phyloP scores from a whole-genome alignment of 225 moss, liverwort and hornwort genomes.

The Polytrichum formosum region DNA sequence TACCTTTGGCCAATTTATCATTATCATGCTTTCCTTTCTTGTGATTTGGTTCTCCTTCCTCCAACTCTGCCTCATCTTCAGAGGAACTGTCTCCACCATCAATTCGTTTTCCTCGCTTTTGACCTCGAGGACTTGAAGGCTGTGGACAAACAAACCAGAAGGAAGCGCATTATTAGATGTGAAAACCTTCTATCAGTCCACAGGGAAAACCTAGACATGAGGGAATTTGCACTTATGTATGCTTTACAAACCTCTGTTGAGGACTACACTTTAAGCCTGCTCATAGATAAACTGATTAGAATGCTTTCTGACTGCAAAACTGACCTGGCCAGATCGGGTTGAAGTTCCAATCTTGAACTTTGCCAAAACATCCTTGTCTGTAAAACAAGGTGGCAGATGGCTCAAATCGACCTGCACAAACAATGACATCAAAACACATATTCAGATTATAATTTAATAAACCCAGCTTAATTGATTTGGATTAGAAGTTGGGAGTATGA shows the following conservation, averaged over 20 bases:
- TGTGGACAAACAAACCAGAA: conserved; percentile 18
- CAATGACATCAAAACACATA: background rate
- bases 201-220: too few relatives aligned
- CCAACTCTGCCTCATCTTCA: conserved; percentile 70
- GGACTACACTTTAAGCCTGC: too few relatives aligned
- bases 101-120: conserved; percentile 82
- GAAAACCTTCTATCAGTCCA: too few relatives aligned
- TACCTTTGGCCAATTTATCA: conserved; percentile 41
- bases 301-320: background rate
- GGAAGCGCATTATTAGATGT: background rate
- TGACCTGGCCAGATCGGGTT: conserved; percentile 67
- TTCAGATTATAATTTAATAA: background rate
- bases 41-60: conserved; percentile 59
- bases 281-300: too few relatives aligned
- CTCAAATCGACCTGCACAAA: conserved; percentile 80
- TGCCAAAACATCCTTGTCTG: conserved; percentile 69
- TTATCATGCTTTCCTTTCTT: conserved; percentile 69
- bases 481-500: background rate
- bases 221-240: too few relatives aligned
- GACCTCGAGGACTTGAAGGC: conserved; percentile 88
- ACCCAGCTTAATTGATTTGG: background rate
- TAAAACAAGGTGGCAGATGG: conserved; percentile 90
- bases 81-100: conserved; percentile 71
- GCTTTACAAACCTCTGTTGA: too few relatives aligned
- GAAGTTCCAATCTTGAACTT: conserved; percentile 55